Conservation (phyloP, 129 eudicot species). For the Arctium minus region DNA sequence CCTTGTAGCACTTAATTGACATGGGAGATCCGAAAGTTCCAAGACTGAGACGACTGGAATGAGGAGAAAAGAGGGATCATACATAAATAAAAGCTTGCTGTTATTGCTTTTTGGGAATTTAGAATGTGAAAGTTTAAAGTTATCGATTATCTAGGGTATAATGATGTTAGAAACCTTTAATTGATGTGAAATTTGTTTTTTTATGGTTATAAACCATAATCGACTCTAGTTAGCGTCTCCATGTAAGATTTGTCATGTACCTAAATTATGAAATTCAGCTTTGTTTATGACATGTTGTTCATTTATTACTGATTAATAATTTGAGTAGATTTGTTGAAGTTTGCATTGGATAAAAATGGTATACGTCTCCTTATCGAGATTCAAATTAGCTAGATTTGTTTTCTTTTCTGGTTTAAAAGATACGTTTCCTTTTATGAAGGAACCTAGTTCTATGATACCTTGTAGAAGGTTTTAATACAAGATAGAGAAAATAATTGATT, state of each 20-base stretch:
- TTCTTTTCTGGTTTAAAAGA: too few relatives aligned
- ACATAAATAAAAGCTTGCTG: constrained; percentile 77
- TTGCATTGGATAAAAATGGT: not conserved
- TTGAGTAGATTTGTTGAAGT: not conserved
- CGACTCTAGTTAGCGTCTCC: not conserved
- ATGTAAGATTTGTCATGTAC: not conserved
- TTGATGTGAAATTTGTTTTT: not conserved
- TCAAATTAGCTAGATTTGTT: too few relatives aligned
- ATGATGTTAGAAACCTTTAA: not conserved
- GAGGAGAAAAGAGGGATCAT: constrained; percentile 89
- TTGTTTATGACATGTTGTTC: not conserved
- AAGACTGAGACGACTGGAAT: constrained; percentile 80
- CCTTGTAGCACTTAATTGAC: constrained; percentile 80
- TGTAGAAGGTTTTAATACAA: too few relatives aligned
- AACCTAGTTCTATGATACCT: too few relatives aligned
- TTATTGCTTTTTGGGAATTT: not conserved
- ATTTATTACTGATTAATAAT: not conserved
- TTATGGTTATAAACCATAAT: not conserved
- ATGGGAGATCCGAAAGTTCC: constrained; percentile 85
- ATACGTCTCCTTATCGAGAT: too few relatives aligned
- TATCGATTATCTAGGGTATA: not conserved
- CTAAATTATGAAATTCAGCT: not conserved
- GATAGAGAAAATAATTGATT: too few relatives aligned
- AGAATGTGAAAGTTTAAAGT: not conserved
- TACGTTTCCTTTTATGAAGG: too few relatives aligned